phyloP scores from a whole-genome alignment of 805 yeast species.

The Zygotorulaspora sp. region DNA sequence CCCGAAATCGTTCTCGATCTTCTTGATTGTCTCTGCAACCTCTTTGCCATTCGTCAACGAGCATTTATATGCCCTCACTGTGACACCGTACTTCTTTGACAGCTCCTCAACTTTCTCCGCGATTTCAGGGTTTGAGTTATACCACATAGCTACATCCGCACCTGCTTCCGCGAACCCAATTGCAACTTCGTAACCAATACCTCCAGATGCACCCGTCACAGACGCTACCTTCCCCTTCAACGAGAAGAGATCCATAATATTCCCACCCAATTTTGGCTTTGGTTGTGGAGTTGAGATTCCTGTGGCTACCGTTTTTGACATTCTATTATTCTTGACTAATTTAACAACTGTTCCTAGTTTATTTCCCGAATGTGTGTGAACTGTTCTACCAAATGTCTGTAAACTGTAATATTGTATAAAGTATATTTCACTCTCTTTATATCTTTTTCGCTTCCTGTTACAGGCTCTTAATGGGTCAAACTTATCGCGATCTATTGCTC shows the following conservation, averaged over 20 bases:
- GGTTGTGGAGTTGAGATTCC: conserved; percentile 5
- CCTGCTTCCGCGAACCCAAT: conserved; percentile 84
- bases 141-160: conserved; percentile 72
- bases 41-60: conserved; percentile 28
- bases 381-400: not conserved
- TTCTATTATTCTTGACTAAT: no score
- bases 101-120: conserved; percentile 27
- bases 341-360: no score
- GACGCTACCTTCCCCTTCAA: conserved; percentile 79
- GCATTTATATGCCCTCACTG: conserved; percentile 48
- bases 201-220: conserved; percentile 77
- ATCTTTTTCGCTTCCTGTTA: not conserved
- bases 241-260: conserved; percentile 65
- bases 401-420: not conserved
- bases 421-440: not conserved
- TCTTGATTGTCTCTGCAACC: conserved; percentile 27
- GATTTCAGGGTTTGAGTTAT: conserved; percentile 49
- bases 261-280: conserved; percentile 40
- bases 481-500: not conserved
- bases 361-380: no score
- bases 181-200: conserved; percentile 78
- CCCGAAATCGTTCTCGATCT: conserved; percentile 63
- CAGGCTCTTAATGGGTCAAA: no score
- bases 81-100: conserved; percentile 55
- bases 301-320: conserved; percentile 3